These are phyloP conservation scores for Aspergillus wentii DNA, from an alignment of 495 filamentous ascomycete species.

Conservation along the genomic window DNA sequence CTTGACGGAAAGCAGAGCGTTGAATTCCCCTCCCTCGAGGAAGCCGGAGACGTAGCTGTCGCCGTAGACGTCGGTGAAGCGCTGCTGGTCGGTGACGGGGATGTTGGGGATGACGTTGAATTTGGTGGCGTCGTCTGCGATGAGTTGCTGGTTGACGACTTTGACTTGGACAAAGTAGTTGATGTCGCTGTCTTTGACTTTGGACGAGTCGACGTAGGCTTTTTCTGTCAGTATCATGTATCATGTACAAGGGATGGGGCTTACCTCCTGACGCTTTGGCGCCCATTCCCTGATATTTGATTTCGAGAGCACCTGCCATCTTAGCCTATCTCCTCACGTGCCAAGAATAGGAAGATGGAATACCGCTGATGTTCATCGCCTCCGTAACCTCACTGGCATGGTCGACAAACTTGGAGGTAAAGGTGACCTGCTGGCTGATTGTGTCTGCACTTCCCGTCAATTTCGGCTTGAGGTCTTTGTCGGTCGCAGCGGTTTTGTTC, in stretches of 20 bases:
- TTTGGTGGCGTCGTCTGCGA: neutral
- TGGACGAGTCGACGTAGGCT: conserved; percentile 27
- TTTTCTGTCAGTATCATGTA: conserved; percentile 2
- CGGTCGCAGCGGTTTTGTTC: neutral
- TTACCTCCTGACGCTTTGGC: neutral
- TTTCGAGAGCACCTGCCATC: neutral
- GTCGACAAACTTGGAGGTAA: conserved; percentile 25
- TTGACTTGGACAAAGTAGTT: conserved; percentile 34
- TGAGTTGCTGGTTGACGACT: conserved; percentile 23
- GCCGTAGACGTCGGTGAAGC: conserved; percentile 6
- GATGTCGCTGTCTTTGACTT: conserved; percentile 28
- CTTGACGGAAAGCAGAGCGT: conserved; percentile 3
- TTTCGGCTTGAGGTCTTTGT: neutral
- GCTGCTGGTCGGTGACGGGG: neutral
- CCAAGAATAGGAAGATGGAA: neutral
- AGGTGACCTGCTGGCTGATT: conserved; percentile 20
- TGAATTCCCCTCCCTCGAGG: conserved; percentile 14
- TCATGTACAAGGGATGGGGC: neutral
- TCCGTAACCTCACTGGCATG: conserved; percentile 30
- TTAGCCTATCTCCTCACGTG: too few relatives aligned
- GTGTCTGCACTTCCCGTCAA: neutral
- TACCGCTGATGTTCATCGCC: conserved; percentile 20
- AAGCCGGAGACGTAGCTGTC: conserved; percentile 15
- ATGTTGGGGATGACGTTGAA: neutral
- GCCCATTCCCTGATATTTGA: neutral